Evolutionary conservation across 441 rosid species (phyloP).

Genomic region (Brassica hybrid): DNA sequence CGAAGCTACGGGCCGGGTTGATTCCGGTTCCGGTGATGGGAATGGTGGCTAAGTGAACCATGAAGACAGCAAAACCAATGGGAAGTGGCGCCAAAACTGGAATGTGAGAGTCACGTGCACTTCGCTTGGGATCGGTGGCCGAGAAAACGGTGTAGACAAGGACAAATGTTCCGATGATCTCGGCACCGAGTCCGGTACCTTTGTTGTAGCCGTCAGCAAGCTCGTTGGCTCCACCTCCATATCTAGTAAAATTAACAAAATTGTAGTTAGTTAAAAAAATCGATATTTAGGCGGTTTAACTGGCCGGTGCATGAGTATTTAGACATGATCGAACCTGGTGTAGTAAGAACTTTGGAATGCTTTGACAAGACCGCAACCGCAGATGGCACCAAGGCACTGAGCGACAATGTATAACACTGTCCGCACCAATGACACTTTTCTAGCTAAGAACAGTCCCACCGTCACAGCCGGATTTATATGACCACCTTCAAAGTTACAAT

Average conservation of each 20-base stretch:
- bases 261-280: neutral
- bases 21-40: conserved; percentile 79
- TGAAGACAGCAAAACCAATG: conserved; percentile 83
- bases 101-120: conserved; percentile 68
- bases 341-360: conserved; percentile 57
- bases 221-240: conserved; percentile 69
- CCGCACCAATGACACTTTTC: conserved; percentile 55
- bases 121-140: conserved; percentile 78
- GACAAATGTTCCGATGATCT: conserved; percentile 71
- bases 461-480: conserved; percentile 52
- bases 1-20: conserved; percentile 88
- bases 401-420: conserved; percentile 58
- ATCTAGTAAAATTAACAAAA: conserved; percentile 16
- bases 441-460: conserved; percentile 50
- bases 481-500: conserved; percentile 38
- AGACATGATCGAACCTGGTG: conserved; percentile 32
- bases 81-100: conserved; percentile 88
- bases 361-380: conserved; percentile 62
- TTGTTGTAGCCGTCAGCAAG: conserved; percentile 57
- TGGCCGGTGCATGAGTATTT: neutral
- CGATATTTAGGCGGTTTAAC: neutral
- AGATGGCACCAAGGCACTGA: conserved; percentile 64
- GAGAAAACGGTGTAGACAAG: conserved; percentile 77
- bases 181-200: conserved; percentile 70
- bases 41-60: conserved; percentile 73